Conservation (phyloP, 1,284 basidiomycete species). For the Ustilago nuda region DNA sequence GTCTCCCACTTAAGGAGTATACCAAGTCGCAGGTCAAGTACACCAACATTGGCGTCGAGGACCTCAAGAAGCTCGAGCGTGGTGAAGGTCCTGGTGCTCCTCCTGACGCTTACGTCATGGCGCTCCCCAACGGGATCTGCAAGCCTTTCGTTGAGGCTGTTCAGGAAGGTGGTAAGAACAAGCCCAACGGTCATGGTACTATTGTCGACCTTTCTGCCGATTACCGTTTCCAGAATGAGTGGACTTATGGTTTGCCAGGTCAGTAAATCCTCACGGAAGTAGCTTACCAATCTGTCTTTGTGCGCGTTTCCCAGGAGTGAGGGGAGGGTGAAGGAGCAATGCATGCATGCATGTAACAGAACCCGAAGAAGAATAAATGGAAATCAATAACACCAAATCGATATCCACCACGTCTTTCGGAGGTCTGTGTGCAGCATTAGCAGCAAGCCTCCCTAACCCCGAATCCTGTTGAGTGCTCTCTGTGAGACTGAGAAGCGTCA, state of each 20-base stretch:
- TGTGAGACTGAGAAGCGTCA: background rate
- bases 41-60: constrained; percentile 66
- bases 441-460: background rate
- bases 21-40: constrained; percentile 78
- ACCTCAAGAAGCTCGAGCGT: constrained; percentile 65
- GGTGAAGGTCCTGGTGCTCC: constrained; percentile 63
- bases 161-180: constrained; percentile 76
- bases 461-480: background rate
- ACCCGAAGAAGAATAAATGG: constrained; percentile 24
- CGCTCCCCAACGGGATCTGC: constrained; percentile 94
- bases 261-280: constrained; percentile 71
- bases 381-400: background rate
- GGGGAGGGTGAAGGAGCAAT: background rate
- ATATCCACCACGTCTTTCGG: constrained; percentile 6
- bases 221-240: constrained; percentile 91
- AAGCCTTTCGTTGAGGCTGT: constrained; percentile 98
- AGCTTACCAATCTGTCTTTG: background rate
- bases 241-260: constrained; percentile 99
- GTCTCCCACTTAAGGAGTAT: constrained; percentile 83
- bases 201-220: constrained; percentile 94
- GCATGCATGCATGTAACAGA: constrained; percentile 1
- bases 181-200: constrained; percentile 75
- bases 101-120: constrained; percentile 77
- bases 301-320: background rate
- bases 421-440: constrained; percentile 5